Percentiles rank a stretch among this genome's conserved stretches.
Evolutionary conservation across 495 filamentous ascomycete species (phyloP).

Genomic region (Darksidea phi): DNA sequence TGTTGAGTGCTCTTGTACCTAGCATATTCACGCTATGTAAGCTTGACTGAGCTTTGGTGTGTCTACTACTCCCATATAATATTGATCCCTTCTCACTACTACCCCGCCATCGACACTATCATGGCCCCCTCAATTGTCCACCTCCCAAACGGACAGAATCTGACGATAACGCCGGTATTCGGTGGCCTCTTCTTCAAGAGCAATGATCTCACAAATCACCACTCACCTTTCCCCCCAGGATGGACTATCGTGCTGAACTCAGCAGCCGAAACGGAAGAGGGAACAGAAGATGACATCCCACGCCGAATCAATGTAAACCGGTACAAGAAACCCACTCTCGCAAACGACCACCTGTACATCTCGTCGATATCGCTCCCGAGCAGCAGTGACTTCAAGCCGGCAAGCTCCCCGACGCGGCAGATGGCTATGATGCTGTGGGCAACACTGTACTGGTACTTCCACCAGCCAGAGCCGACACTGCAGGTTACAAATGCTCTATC

Average conservation of each 20-base stretch:
- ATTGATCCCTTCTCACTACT: background rate
- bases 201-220: conserved; percentile 64
- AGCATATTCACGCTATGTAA: background rate
- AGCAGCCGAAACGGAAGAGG: conserved; percentile 51
- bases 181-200: conserved; percentile 85
- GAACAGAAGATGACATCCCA: conserved; percentile 4
- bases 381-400: conserved; percentile 73
- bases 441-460: conserved; percentile 95
- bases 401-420: conserved; percentile 74
- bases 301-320: conserved; percentile 52
- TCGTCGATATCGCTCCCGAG: conserved; percentile 85
- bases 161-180: conserved; percentile 79
- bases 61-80: background rate
- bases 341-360: conserved; percentile 80
- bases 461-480: conserved; percentile 61
- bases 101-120: conserved; percentile 3
- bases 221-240: conserved; percentile 72
- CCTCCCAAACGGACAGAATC: conserved; percentile 82
- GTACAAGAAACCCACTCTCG: conserved; percentile 70
- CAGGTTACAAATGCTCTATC: conserved; percentile 62
- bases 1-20: background rate
- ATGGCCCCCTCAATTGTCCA: conserved; percentile 53
- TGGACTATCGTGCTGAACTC: conserved; percentile 85
- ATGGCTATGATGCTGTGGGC: conserved; percentile 97
- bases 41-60: background rate